phyloP scores from a whole-genome alignment of 2,329 filamentous ascomycete species.

The Mycogone perniciosa region DNA sequence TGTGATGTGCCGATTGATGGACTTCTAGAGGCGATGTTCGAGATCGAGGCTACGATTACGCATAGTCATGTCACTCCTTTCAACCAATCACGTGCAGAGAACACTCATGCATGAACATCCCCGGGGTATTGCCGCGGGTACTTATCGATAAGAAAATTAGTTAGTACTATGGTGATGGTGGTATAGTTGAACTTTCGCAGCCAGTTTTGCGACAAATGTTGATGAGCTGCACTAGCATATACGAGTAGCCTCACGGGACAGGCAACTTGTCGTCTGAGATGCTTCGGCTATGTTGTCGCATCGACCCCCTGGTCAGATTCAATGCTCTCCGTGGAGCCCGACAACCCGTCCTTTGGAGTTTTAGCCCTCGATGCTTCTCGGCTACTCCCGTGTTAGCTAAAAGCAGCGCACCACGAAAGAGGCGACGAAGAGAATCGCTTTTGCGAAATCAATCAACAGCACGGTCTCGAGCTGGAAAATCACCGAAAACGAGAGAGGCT shows the following conservation, averaged over 20 bases:
- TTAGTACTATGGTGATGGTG: too few species aligned
- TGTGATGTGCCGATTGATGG: slow-evolving; percentile 7
- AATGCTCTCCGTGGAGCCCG: background rate
- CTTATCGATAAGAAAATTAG: slow-evolving; percentile 10
- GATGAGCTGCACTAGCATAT: background rate
- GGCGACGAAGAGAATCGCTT: background rate
- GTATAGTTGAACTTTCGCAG: background rate
- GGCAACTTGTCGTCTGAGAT: slow-evolving; percentile 17
- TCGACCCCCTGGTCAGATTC: slow-evolving; percentile 3
- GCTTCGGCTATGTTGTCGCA: slow-evolving; percentile 21
- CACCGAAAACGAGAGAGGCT: background rate
- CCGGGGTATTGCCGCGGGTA: background rate
- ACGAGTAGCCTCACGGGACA: background rate
- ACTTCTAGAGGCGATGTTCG: slow-evolving; percentile 9
- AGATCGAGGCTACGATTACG: background rate
- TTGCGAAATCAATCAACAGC: background rate
- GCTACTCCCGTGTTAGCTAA: background rate
- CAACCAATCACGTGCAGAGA: slow-evolving; percentile 8
- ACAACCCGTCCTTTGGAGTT: background rate
- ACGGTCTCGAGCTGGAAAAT: background rate
- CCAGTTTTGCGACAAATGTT: background rate
- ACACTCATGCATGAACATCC: background rate
- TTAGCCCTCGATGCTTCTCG: background rate
- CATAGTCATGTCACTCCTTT: background rate
- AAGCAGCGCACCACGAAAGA: background rate